These are phyloP conservation scores for Zygotorulaspora sp. DNA, from an alignment of 805 yeast species.

Conservation along the genomic window DNA sequence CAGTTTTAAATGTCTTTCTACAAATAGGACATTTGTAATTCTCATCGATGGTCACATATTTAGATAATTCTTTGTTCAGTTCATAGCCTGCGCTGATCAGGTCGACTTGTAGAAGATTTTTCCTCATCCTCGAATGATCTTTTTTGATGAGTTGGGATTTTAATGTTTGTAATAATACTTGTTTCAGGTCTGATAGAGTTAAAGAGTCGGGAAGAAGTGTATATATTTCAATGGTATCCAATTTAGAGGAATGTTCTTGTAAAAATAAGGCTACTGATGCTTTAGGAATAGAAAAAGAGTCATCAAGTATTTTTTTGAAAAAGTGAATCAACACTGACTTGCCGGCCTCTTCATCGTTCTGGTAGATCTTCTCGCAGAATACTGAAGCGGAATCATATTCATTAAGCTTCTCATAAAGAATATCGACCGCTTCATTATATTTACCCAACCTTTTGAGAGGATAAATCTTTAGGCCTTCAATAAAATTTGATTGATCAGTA, in stretches of 20 bases:
- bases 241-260: conserved; percentile 24
- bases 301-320: conserved; percentile 38
- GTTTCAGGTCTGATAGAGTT: conserved; percentile 40
- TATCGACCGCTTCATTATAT: conserved; percentile 58
- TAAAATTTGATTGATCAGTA: conserved; percentile 8
- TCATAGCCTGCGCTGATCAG: conserved; percentile 44
- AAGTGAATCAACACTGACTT: conserved; percentile 37
- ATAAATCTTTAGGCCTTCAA: conserved; percentile 40
- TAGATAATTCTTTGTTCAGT: conserved; percentile 38
- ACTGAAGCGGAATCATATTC: conserved; percentile 55
- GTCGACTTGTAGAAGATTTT: conserved; percentile 52
- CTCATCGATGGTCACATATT: conserved; percentile 39
- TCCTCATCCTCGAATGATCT: conserved; percentile 41
- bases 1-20: conserved; percentile 35
- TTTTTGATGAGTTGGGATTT: conserved; percentile 39
- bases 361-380: conserved; percentile 52
- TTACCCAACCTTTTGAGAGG: conserved; percentile 56
- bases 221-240: conserved; percentile 35
- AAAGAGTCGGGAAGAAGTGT: conserved; percentile 49
- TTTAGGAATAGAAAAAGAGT: conserved; percentile 30
- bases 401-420: conserved; percentile 52
- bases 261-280: conserved; percentile 20
- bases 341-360: conserved; percentile 39
- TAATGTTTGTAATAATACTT: conserved; percentile 44
- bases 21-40: conserved; percentile 56